Conservation (phyloP, 2,329 filamentous ascomycete genomes). For the Colletotrichum sp. region DNA sequence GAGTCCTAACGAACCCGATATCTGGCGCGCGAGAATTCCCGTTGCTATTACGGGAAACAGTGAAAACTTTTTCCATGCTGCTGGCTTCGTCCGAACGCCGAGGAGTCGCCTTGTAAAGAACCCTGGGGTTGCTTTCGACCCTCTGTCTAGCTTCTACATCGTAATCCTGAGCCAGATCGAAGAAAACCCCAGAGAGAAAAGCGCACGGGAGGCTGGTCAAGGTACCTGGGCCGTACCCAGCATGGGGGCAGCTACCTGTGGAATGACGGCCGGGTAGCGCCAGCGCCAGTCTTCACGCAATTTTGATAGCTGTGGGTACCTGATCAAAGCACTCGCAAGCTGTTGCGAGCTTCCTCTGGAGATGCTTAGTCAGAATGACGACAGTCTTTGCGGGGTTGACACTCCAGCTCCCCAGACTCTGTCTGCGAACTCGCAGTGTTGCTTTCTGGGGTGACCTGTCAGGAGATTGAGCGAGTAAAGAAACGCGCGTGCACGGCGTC, state of each 20-base stretch:
- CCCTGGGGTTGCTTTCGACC: background rate
- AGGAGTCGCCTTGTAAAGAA: background rate
- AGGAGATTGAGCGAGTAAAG: conserved; percentile 3
- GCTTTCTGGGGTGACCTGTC: background rate
- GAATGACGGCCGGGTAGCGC: conserved; percentile 10
- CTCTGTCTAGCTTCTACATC: background rate
- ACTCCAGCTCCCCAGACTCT: background rate
- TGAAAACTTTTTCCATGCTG: background rate
- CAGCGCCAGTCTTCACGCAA: conserved; percentile 8
- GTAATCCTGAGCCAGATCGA: conserved; percentile 1
- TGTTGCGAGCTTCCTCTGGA: background rate
- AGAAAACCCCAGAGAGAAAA: background rate
- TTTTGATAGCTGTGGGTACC: conserved; percentile 15
- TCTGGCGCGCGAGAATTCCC: background rate
- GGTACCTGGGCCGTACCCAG: conserved; percentile 5
- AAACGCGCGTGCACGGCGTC: background rate
- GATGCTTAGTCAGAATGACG: conserved; percentile 20
- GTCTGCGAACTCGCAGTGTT: background rate
- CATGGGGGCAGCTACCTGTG: background rate
- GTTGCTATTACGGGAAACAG: background rate
- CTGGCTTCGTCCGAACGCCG: background rate
- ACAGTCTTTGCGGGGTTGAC: conserved; percentile 20
- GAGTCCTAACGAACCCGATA: conserved; percentile 3
- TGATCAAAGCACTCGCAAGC: background rate
- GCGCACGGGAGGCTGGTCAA: background rate